Base-by-base conservation (phyloP, 805 yeast genomes). In the Pichia californica region DNA sequence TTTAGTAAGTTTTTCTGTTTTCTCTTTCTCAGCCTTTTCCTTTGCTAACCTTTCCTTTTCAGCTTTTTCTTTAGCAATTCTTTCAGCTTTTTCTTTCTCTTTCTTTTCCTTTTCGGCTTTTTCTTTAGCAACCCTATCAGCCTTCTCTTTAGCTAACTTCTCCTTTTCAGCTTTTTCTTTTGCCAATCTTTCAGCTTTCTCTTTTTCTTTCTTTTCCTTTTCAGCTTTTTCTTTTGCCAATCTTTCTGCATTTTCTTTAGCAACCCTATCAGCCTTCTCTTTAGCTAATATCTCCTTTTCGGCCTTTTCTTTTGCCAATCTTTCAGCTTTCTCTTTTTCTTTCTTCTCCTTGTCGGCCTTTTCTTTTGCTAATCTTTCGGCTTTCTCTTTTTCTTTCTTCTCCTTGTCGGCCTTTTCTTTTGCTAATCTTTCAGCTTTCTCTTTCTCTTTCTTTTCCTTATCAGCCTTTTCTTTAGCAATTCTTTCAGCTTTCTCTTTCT, bases 231-330 rank as follows among this genome's bases (percentile, higher is more conserved):
- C 39, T 18, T 36, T 36, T n/a, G 39, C 36, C n/a, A 18, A 5
- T 15, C 15, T 21, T 26, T 36, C 31, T 36, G 30, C 31, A 27
- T 28, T 15, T 9, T 29, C 31, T 28, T 36, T 25, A n/a, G n/a
- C n/a, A n/a, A 16, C 20, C 13, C 15, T 25, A 23, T 11, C 31
- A 10, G 38, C 38, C 21, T 36, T 36, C 9, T 31, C 35, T 25
- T 31, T 31, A 14, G 18, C 39, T 8, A 36, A 27, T 28, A 38
- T 43, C 7, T 36, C 40, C 28, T 43, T 40, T 10, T 31, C 39
- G 7, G 25, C 18, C 25, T 31, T 27, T 20, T 35, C 34, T 21
- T 30, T 25, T 11, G 16, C 16, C 15, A 30, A 13, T 14, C 9
- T 23, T 9, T 23, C 26, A 2, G 38, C 37, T 19, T 28, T 8